These are phyloP conservation scores for Carallia pectinifolia DNA, from an alignment of 345 rosid species.

Conservation along the genomic window DNA sequence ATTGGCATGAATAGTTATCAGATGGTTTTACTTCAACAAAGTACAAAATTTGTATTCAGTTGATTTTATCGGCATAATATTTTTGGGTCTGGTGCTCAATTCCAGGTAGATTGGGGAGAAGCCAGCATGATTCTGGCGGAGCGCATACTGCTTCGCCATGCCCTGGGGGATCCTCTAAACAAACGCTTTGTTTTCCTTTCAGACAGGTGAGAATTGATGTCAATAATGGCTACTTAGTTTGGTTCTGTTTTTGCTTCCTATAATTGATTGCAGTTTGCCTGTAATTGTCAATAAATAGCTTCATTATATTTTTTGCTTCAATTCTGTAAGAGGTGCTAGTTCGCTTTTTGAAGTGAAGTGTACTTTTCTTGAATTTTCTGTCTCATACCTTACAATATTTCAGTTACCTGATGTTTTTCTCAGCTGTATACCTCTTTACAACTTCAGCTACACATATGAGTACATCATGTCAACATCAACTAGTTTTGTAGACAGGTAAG, in stretches of 20 bases:
- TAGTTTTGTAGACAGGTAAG: constrained; percentile 97
- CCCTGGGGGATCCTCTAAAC: constrained; percentile 70
- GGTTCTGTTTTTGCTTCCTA: not conserved
- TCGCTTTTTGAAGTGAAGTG: not conserved
- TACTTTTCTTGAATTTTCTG: not conserved
- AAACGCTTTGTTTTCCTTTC: constrained; percentile 90
- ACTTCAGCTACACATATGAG: constrained; percentile 85
- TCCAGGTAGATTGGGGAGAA: constrained; percentile 98
- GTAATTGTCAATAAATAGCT: no score
- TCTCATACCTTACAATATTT: constrained; percentile 32
- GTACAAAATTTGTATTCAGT: not conserved
- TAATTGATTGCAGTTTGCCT: not conserved
- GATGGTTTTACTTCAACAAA: no score
- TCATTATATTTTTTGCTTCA: not conserved
- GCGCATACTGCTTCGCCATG: constrained; percentile 86
- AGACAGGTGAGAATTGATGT: constrained; percentile 61
- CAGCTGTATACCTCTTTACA: constrained; percentile 98
- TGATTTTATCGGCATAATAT: constrained; percentile 2
- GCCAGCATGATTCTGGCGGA: constrained; percentile 95
- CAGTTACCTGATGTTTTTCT: constrained; percentile 40
- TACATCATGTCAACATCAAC: constrained; percentile 86
- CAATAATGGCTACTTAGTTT: not conserved
- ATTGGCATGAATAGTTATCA: not conserved
- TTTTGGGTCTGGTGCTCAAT: constrained; percentile 13
- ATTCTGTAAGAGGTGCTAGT: not conserved